Evolutionary conservation across 2,329 filamentous ascomycete genomes (phyloP), one percentile per base, ranked within the genome.

Genomic region (Lecanicillium sp.): DNA sequence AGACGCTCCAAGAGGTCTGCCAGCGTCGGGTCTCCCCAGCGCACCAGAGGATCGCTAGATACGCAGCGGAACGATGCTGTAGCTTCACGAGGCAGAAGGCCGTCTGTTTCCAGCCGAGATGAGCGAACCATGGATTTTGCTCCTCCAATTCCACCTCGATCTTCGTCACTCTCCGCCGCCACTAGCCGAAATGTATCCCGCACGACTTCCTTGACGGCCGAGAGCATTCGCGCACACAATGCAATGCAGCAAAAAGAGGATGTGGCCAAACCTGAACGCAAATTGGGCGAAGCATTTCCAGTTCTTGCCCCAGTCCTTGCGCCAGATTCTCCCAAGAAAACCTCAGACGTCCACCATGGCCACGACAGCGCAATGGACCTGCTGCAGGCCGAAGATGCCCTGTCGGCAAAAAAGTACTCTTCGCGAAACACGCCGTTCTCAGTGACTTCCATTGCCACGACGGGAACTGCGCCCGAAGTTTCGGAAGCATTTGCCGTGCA

Each of bases 361-460:
- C 43, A 60, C 20, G 55, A 66, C 48, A 64, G 58, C 27, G 58
- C 68, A 44, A 69, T 68, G 33, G 64, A 74, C 33, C 76, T 79
- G 52, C 70, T 68, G 11, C 74, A 21, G 24, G 26, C 77, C 52
- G 75, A 75, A 5, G 78, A 81, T 49, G 72, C 70, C 11, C 69
- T 75, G 54, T 75, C 74, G 47, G 70, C 71, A 36, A 77, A 72
- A 55, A 71, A 74, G 42, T 66, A 76, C 32, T 76, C 77, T 5
- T 70, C 74, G 5, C 73, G 78, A 52, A 76, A 76, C 53, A 83
- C 81, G 0, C 81, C 81, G 4, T 83, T 84, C 55, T 84, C 81
- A 2, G 67, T 78, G 49, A 68, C 70, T 1, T 84, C 81, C 0
- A 71, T 83, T 40, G 80, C 83, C 46, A 81, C 78, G n/a, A 76